phyloP scores from a whole-genome alignment of 2,329 filamentous ascomycete genomes.

The Penicillium crustosum region DNA sequence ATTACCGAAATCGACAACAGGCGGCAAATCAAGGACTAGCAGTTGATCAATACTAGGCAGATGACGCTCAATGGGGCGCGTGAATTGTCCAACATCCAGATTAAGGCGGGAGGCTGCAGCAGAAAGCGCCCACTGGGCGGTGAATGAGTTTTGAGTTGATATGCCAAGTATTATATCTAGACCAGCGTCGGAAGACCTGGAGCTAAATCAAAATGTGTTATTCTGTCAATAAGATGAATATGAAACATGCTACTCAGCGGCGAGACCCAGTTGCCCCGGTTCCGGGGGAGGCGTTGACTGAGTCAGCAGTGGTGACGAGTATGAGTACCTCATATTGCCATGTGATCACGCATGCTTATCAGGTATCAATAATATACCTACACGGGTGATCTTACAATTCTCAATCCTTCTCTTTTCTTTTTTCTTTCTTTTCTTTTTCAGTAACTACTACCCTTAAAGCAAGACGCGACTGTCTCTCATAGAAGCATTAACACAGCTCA shows the following conservation, averaged over 20 bases:
- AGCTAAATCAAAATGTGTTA: not conserved
- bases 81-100: conserved; percentile 20
- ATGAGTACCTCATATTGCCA: not conserved
- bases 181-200: not conserved
- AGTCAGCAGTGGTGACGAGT: conserved; percentile 1
- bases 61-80: conserved; percentile 19
- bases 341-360: not conserved
- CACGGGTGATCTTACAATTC: not conserved
- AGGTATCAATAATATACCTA: conserved; percentile 1
- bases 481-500: not conserved
- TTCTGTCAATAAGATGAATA: not conserved
- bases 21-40: conserved; percentile 3
- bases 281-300: not conserved
- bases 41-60: conserved; percentile 12
- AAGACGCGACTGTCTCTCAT: not conserved
- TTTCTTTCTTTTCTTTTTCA: not conserved
- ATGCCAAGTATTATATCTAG: not conserved
- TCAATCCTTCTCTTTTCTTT: not conserved
- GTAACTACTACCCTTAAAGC: not conserved
- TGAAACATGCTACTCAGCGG: not conserved
- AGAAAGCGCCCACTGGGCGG: conserved; percentile 5
- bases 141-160: conserved; percentile 1
- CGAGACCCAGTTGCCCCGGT: not conserved
- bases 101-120: conserved; percentile 5
- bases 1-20: not conserved